Conservation (phyloP, 352 stramenopile species). For the Globisporangium spinosum region DNA sequence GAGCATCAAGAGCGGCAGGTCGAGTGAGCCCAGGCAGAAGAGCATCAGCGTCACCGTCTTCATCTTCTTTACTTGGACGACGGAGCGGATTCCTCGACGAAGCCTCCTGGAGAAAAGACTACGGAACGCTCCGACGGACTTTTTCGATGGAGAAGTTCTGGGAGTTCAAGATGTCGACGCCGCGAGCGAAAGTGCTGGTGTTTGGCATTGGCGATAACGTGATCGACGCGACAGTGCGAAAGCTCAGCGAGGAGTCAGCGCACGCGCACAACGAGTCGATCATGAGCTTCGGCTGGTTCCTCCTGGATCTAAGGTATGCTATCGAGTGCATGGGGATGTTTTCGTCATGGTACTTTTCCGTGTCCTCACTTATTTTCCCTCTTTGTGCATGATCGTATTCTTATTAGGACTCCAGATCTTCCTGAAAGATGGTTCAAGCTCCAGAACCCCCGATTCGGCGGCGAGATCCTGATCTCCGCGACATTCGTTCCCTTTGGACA, state of each 20-base stretch:
- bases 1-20: neutral
- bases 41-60: neutral
- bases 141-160: constrained; percentile 60
- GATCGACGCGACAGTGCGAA: constrained; percentile 12
- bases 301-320: constrained; percentile 65
- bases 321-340: neutral
- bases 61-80: constrained; percentile 9
- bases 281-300: constrained; percentile 78
- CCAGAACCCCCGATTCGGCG: constrained; percentile 64
- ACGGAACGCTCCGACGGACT: constrained; percentile 56
- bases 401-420: constrained; percentile 59
- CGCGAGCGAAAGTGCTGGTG: constrained; percentile 67
- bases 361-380: neutral
- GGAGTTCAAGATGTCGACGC: constrained; percentile 58
- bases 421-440: constrained; percentile 68
- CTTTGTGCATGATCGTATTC: neutral
- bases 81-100: constrained; percentile 52
- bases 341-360: neutral
- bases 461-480: constrained; percentile 61
- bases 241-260: constrained; percentile 11
- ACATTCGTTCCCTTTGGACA: neutral
- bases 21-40: constrained; percentile 1
- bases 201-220: constrained; percentile 47
- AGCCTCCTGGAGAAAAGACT: constrained; percentile 40
- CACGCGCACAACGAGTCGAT: constrained; percentile 35